phyloP scores from a whole-genome alignment of 1,284 basidiomycete species.

The Pseudozyma tsukubaensis region DNA sequence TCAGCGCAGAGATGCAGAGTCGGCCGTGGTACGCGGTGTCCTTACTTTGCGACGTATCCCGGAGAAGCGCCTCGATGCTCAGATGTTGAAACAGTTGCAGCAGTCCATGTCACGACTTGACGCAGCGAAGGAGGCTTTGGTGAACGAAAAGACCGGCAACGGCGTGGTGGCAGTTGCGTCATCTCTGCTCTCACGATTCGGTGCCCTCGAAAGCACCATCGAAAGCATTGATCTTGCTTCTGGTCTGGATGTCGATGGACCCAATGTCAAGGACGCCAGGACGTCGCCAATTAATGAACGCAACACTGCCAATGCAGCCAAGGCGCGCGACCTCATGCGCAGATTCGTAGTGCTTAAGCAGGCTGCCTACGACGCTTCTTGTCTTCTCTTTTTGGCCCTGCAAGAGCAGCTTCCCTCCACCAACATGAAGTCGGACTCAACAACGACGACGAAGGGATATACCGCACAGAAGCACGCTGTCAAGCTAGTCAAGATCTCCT shows the following conservation, averaged over 20 bases:
- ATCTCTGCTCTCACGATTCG: slow-evolving; percentile 24
- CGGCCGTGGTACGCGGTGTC: slow-evolving; percentile 45
- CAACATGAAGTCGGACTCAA: not conserved
- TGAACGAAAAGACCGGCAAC: not conserved
- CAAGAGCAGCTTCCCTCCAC: slow-evolving; percentile 31
- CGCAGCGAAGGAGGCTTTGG: slow-evolving; percentile 1
- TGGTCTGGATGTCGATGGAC: slow-evolving; percentile 58
- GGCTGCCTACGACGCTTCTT: slow-evolving; percentile 48
- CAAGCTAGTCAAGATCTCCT: slow-evolving; percentile 24
- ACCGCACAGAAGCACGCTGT: slow-evolving; percentile 3
- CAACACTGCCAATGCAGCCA: slow-evolving; percentile 28
- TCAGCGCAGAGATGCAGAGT: slow-evolving; percentile 46
- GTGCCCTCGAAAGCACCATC: slow-evolving; percentile 34
- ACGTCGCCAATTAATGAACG: slow-evolving; percentile 38
- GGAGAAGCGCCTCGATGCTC: slow-evolving; percentile 29
- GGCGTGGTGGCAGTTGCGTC: not conserved
- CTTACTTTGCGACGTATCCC: slow-evolving; percentile 52
- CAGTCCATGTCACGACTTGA: slow-evolving; percentile 7
- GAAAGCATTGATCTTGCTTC: slow-evolving; percentile 60
- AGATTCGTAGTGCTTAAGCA: slow-evolving; percentile 53
- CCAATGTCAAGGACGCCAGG: slow-evolving; percentile 16
- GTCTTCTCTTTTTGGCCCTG: slow-evolving; percentile 36
- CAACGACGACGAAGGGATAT: not conserved
- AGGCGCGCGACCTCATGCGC: slow-evolving; percentile 45
- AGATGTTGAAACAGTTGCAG: slow-evolving; percentile 18